A percentile compares a stretch with the other conserved stretches of the same genome.
Conservation (phyloP, 768 basidiomycete genomes). For the Multifurca ochricompacta region DNA sequence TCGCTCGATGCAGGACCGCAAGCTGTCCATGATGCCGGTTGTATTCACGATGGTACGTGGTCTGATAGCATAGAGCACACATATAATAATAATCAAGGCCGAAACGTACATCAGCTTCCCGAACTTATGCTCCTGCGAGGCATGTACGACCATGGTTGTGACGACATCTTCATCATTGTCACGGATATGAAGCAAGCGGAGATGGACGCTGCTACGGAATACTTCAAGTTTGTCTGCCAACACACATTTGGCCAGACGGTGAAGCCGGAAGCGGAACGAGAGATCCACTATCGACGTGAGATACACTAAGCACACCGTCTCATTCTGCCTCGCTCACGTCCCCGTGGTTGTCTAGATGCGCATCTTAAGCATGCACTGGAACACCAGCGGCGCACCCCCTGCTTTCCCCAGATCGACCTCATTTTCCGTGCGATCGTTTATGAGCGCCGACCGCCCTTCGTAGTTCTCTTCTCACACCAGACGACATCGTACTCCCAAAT, state of each 20-base stretch:
- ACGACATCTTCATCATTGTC: slow-evolving; percentile 71
- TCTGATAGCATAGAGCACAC: background rate
- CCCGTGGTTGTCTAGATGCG: slow-evolving; percentile 41
- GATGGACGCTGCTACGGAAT: slow-evolving; percentile 74
- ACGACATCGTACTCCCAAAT: slow-evolving; percentile 77
- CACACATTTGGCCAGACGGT: slow-evolving; percentile 53
- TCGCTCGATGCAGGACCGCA: slow-evolving; percentile 63
- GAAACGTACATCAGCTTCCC: slow-evolving; percentile 42
- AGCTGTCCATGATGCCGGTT: slow-evolving; percentile 70
- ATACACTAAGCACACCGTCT: background rate
- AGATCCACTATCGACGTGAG: slow-evolving; percentile 60
- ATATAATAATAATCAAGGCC: background rate
- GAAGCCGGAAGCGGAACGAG: slow-evolving; percentile 58
- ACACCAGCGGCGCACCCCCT: slow-evolving; percentile 64
- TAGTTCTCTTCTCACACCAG: slow-evolving; percentile 73
- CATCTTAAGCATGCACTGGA: slow-evolving; percentile 59
- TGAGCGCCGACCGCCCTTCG: slow-evolving; percentile 70
- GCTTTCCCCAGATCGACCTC: slow-evolving; percentile 77
- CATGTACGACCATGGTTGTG: slow-evolving; percentile 75
- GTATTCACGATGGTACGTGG: slow-evolving; percentile 67
- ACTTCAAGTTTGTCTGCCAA: slow-evolving; percentile 67
- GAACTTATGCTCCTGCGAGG: slow-evolving; percentile 74
- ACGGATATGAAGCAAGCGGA: slow-evolving; percentile 73
- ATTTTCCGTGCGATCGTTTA: slow-evolving; percentile 66
- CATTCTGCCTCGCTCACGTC: background rate